Percentiles rank a stretch among this genome's conserved stretches.
Evolutionary conservation across 805 yeast genomes (phyloP).

Genomic region (Jamesozyma spencerorum): DNA sequence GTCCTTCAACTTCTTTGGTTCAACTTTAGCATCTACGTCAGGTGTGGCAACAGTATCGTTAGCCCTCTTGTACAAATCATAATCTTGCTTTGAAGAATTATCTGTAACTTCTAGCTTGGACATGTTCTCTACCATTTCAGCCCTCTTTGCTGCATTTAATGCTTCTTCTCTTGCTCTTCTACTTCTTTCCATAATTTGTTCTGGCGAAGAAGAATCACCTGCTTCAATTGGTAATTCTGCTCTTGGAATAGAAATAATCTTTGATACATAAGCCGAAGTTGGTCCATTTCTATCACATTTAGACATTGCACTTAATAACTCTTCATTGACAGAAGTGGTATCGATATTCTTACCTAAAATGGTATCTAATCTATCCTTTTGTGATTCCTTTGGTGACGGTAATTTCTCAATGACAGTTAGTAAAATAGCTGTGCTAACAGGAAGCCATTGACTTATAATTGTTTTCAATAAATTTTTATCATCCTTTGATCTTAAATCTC

Average conservation of each 20-base stretch:
- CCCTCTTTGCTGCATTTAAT: conserved; percentile 53
- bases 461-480: conserved; percentile 49
- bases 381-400: conserved; percentile 79
- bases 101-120: conserved; percentile 12
- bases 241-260: conserved; percentile 78
- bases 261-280: conserved; percentile 72
- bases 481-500: conserved; percentile 77
- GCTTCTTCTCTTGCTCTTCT: conserved; percentile 60
- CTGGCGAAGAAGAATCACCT: conserved; percentile 36
- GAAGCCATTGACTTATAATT: conserved; percentile 89
- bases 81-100: conserved; percentile 8
- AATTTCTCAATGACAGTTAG: conserved; percentile 75
- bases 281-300: conserved; percentile 62
- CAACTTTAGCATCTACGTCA: conserved; percentile 9
- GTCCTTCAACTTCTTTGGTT: conserved; percentile 8
- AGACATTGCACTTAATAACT: conserved; percentile 47
- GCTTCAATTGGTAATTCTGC: conserved; percentile 61
- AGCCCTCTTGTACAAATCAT: conserved; percentile 20
- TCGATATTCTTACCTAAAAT: conserved; percentile 38
- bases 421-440: conserved; percentile 77
- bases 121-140: conserved; percentile 30
- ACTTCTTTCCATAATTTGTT: conserved; percentile 55
- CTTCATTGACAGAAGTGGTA: conserved; percentile 35
- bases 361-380: conserved; percentile 57
- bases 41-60: conserved; percentile 24